phyloP scores from a whole-genome alignment of 441 rosid species.

The Populus hybrid region DNA sequence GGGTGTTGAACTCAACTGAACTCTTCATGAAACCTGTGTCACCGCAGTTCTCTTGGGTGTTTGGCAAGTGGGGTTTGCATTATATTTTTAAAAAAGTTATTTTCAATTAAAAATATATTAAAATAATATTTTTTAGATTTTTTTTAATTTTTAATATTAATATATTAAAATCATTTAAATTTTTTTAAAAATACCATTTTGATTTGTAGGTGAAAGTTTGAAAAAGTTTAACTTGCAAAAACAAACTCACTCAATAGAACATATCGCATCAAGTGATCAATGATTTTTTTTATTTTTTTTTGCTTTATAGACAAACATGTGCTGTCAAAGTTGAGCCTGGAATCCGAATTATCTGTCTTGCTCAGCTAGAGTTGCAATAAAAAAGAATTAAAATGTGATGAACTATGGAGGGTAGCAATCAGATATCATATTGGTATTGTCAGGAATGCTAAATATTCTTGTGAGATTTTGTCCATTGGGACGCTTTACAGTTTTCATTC shows the following conservation, averaged over 20 bases:
- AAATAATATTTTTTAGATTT: no score
- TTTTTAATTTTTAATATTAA: no score
- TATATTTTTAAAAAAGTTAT: no score
- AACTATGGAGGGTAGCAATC: background rate
- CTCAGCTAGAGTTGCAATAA: background rate
- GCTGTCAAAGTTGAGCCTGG: background rate
- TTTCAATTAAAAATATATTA: no score
- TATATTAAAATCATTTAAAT: no score
- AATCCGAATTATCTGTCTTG: background rate
- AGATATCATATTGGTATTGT: background rate
- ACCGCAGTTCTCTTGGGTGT: background rate
- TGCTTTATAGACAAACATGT: background rate
- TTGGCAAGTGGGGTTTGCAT: background rate
- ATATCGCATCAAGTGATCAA: background rate
- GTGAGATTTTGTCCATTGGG: background rate
- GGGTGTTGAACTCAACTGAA: background rate
- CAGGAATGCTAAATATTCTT: background rate
- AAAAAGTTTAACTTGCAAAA: background rate
- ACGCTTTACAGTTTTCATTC: background rate
- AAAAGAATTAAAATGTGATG: background rate
- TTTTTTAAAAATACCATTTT: no score
- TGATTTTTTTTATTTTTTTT: no score
- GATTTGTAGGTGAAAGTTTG: background rate
- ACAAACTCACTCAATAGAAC: background rate
- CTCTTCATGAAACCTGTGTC: background rate